Conservation (phyloP, 768 basidiomycete genomes). For the Rubroboletus satanas region DNA sequence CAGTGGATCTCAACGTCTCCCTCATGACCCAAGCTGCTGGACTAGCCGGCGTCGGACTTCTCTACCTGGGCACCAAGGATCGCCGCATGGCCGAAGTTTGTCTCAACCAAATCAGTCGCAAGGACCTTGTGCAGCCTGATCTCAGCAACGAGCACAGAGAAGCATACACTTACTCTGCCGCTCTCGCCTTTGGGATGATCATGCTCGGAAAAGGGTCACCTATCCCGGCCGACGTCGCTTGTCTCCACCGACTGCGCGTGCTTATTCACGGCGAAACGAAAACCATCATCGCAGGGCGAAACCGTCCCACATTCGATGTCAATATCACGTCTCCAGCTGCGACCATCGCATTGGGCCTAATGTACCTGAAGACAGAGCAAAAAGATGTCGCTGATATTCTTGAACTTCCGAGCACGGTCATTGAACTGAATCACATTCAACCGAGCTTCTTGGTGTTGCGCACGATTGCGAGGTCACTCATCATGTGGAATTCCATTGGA, state of each 20-base stretch:
- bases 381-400: slow-evolving; percentile 85
- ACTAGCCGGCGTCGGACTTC: slow-evolving; percentile 79
- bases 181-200: slow-evolving; percentile 92
- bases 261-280: slow-evolving; percentile 73
- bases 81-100: slow-evolving; percentile 92
- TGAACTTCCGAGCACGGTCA: slow-evolving; percentile 73
- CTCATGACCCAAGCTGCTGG: slow-evolving; percentile 89
- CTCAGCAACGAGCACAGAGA: slow-evolving; percentile 87
- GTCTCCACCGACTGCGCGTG: slow-evolving; percentile 65
- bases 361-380: slow-evolving; percentile 86
- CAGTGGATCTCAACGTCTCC: slow-evolving; percentile 85
- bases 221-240: slow-evolving; percentile 70
- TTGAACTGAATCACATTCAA: slow-evolving; percentile 80
- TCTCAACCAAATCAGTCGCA: slow-evolving; percentile 75
- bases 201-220: slow-evolving; percentile 86
- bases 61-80: slow-evolving; percentile 86
- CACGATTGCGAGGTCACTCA: slow-evolving; percentile 69
- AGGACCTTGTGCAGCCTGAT: slow-evolving; percentile 76
- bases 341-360: slow-evolving; percentile 82
- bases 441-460: slow-evolving; percentile 85
- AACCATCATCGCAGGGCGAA: slow-evolving; percentile 33
- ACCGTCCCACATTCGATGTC: slow-evolving; percentile 63
- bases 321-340: slow-evolving; percentile 92
- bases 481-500: slow-evolving; percentile 80
- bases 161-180: slow-evolving; percentile 85